A percentile compares a stretch with the other conserved stretches of the same genome.
Evolutionary conservation across 345 rosid genomes (phyloP).

Genomic region (Salix arbutifolia): DNA sequence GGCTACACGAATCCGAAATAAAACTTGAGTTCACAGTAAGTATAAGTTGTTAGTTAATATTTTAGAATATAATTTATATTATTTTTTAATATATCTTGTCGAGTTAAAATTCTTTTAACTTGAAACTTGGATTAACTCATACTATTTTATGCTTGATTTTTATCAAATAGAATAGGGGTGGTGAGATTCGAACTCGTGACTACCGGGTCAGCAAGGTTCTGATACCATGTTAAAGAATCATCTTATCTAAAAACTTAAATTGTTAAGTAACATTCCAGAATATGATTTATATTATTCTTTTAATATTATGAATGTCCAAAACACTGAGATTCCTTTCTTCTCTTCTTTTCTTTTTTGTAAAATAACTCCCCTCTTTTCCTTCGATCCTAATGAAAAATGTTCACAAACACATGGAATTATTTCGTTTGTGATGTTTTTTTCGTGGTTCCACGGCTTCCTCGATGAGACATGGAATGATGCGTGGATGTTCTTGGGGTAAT

Average conservation of each 20-base stretch:
- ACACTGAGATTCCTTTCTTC: too few species aligned
- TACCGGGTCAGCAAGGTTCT: too few species aligned
- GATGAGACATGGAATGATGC: neutral
- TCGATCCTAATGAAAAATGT: neutral
- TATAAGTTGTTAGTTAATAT: too few species aligned
- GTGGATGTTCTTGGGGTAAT: neutral
- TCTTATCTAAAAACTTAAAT: rapidly evolving
- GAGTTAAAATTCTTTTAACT: rapidly evolving
- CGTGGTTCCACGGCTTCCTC: neutral
- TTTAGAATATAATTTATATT: too few species aligned
- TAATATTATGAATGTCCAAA: too few species aligned
- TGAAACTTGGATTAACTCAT: rapidly evolving
- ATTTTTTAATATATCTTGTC: rapidly evolving
- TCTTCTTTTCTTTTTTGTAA: too few species aligned
- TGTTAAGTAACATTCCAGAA: rapidly evolving
- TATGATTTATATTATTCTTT: too few species aligned
- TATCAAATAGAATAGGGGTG: rapidly evolving
- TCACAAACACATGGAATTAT: neutral
- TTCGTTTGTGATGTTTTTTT: neutral
- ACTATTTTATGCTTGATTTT: rapidly evolving
- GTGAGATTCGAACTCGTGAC: too few species aligned
- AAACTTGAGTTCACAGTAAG: neutral
- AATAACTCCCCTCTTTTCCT: neutral
- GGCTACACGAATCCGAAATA: neutral
- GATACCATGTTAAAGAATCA: rapidly evolving